A percentile compares a stretch with the other conserved stretches of the same genome.
These are phyloP conservation scores for Trametes punicea DNA, from an alignment of 768 basidiomycete genomes.

Conservation along the genomic window DNA sequence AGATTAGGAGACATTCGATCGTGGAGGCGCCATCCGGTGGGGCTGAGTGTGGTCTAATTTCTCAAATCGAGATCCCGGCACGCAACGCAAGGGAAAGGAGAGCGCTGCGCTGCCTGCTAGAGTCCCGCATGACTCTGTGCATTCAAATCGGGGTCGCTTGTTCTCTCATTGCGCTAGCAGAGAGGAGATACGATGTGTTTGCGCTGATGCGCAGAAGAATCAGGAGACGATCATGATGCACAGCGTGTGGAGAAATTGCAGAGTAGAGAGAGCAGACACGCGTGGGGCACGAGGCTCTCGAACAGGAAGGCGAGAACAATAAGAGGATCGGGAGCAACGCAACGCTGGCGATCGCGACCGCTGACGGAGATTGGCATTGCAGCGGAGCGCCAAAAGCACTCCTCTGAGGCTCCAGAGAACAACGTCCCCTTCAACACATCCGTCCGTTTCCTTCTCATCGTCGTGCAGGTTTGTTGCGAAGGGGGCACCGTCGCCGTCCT, in stretches of 20 bases:
- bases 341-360: conserved; percentile 17
- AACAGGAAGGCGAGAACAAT: conserved; percentile 26
- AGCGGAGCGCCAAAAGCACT: conserved; percentile 11
- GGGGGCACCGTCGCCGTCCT: conserved; percentile 7
- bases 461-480: conserved; percentile 12
- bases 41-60: conserved; percentile 1
- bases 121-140: conserved; percentile 2
- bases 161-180: background rate
- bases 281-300: conserved; percentile 26
- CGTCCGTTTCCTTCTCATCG: background rate
- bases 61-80: background rate
- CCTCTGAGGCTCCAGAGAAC: conserved; percentile 2
- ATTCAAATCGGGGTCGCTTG: background rate
- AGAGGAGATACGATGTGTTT: background rate
- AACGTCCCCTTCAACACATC: background rate
- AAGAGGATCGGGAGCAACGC: conserved; percentile 21
- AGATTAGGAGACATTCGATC: conserved; percentile 12
- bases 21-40: conserved; percentile 8
- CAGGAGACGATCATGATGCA: conserved; percentile 9
- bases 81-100: background rate
- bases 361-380: conserved; percentile 12
- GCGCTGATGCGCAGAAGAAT: background rate
- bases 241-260: background rate
- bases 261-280: conserved; percentile 2
- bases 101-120: background rate